Base-by-base conservation (phyloP, 495 filamentous ascomycete genomes). In the Aspergillus nanangensis region DNA sequence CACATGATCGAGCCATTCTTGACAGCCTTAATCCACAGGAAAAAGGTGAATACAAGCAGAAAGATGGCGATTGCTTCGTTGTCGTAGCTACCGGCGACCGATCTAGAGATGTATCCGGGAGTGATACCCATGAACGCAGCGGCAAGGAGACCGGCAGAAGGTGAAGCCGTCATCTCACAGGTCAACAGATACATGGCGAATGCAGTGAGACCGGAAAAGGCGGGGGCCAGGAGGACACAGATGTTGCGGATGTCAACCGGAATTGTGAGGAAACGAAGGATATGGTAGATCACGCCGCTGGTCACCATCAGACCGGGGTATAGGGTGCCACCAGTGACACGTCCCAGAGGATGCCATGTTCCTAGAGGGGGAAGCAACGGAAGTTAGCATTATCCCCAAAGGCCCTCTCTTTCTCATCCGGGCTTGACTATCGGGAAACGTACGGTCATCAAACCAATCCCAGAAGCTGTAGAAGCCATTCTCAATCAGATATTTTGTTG, bases 371-470 rank as follows among this genome's bases (percentile, higher is more conserved):
- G n/a, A n/a, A n/a, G n/a, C n/a, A n/a, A n/a, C n/a, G n/a, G n/a
- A n/a, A n/a, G n/a, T n/a, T n/a, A n/a, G n/a, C n/a, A n/a, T n/a
- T n/a, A n/a, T n/a, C n/a, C n/a, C n/a, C n/a, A n/a, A n/a, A n/a
- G n/a, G n/a, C n/a, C n/a, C n/a, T n/a, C n/a, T n/a, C n/a, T n/a
- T n/a, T n/a, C n/a, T n/a, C n/a, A n/a, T n/a, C n/a, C n/a, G n/a
- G n/a, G n/a, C n/a, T n/a, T n/a, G n/a, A n/a, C n/a, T n/a, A n/a
- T n/a, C 7, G 11, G 25, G 7, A 29, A 29, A 68, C 82, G 38
- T 78, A 87, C 93, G 84, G 76, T 99, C 94, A 72, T 99, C 94
- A 62, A 99, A 99, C 94, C 94, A 99, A 70, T 99, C 92, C 94
- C 94, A 99, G 63, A 99, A 99, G 65, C 85, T 88, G 66, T 96